Evolutionary conservation across 257 asterid species (phyloP), one percentile per base, ranked within the genome.

Genomic region (Gardenia jasminoides): DNA sequence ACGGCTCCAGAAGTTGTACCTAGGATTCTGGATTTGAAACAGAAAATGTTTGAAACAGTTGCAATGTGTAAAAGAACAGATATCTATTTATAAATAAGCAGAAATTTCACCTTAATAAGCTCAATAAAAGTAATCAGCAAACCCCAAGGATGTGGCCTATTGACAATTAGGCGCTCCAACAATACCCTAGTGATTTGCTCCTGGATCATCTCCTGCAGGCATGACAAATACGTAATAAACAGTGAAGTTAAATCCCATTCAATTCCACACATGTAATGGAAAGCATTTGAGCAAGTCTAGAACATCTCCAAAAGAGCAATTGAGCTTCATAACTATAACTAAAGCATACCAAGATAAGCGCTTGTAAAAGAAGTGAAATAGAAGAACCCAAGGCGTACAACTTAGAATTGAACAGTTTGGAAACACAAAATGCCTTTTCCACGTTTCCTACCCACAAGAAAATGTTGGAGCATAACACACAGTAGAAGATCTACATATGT

Each of bases 111-210:
- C 97, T 92, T 96, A 76, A 96, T 91, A 67, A 96, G 97, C 85
- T 93, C 97, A 48, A 90, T 90, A 78, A 93, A 92, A 0, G 98
- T 93, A 61, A 92, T 87, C 78, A 92, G 83, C 75, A 96, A 93
- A n/a, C 99, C 99, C 99, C 99, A 96, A 6, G 98, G 99, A 85
- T 91, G 97, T 78, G 99, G 99, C 81, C 96, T 89, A 72, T 92
- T 91, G 36, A 91, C 98, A 31, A 92, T 92, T 76, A 92, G 84
- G 52, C 98, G 94, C 82, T 96, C 98, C 82, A 93, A 76, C 48
- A 93, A 85, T 43, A 93, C 99, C 68, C 98, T 86, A 22, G 99
- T 93, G 79, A 96, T 96, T 82, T 93, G 99, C 82, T 96, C 99
- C 85, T 96, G 98, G 81, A 96, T 87, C 85, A 84, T 81, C 85